phyloP scores from a whole-genome alignment of 805 yeast species.

The Lipomyces lipofer region DNA sequence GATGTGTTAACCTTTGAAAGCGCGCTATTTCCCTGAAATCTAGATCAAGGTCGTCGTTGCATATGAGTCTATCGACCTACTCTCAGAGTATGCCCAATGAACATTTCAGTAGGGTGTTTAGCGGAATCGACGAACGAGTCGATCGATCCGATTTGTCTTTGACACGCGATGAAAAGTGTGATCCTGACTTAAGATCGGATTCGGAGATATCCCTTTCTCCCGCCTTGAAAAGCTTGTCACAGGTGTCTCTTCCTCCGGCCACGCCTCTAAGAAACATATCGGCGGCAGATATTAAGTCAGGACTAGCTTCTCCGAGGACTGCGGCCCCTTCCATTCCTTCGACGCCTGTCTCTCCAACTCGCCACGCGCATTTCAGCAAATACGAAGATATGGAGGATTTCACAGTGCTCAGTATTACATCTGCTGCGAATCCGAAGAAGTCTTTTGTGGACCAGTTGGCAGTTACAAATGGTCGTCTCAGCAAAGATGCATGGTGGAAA shows the following conservation, averaged over 20 bases:
- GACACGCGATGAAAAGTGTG: neutral
- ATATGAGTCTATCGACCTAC: neutral
- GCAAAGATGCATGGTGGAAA: slow-evolving; percentile 55
- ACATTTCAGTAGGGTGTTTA: neutral
- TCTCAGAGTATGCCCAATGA: no score
- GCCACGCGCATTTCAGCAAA: slow-evolving; percentile 1
- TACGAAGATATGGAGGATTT: neutral
- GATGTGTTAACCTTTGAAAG: no score
- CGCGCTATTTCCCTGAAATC: neutral
- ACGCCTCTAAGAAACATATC: neutral
- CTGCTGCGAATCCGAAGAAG: slow-evolving; percentile 17
- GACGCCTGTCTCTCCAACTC: neutral
- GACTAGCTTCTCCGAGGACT: neutral
- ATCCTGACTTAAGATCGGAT: neutral
- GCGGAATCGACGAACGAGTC: slow-evolving; percentile 1
- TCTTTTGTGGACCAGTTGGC: slow-evolving; percentile 43
- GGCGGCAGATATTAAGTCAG: neutral
- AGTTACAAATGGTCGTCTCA: slow-evolving; percentile 52
- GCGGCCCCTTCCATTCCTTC: neutral
- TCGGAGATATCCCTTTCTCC: neutral
- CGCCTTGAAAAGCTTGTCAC: no score
- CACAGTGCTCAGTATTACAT: neutral
- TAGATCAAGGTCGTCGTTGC: neutral
- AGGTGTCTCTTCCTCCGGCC: neutral
- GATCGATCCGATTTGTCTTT: neutral